Evolutionary conservation across 106 monocot species (phyloP), one percentile per base, ranked within the genome.

Genomic region (Dendrobium huoshanense): DNA sequence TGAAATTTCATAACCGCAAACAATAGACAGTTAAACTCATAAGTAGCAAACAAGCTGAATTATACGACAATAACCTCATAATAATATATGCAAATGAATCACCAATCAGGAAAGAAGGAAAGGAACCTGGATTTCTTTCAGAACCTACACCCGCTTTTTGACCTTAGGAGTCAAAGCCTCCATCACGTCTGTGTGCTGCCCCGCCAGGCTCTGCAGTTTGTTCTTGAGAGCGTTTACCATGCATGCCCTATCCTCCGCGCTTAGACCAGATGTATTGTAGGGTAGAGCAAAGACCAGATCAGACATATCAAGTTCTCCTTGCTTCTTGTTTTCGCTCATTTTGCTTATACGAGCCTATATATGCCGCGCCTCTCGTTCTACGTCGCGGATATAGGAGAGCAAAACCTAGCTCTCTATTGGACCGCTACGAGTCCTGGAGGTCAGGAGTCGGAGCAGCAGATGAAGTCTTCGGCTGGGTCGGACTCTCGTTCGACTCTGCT

Each of bases 71-170:
- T 70, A 61, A n/a, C 4, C 22, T 24, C 22, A 61, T 1, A 74
- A 41, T 5, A 75, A 75, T 49, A 75, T 0, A 75, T 75, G 48
- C 48, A 22, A 48, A 22, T 13, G 17, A 73, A 9, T 37, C 16
- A 74, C 17, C 19, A 61, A 61, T 22, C 19, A 61, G 22, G 61
- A 22, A 10, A 61, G 61, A 19, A 19, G 61, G 3, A 1, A 49
- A 25, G 83, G 1, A 18, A 96, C 96, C 92, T 96, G 96, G 51
- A 94, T 94, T 86, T 92, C 90, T 51, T 86, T 82, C 20, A 96
- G 87, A 33, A 85, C 78, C 70, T 94, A 94, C 6, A 96, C 94
- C 1, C 96, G 96, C 90, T 94, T 96, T 83, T 87, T 85, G 51
- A 96, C 89, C n/a, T 72, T 87, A 7, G 96, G 90, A 1, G 86